phyloP scores from a whole-genome alignment of 305 asterid species.

The Fraxinus platypoda region DNA sequence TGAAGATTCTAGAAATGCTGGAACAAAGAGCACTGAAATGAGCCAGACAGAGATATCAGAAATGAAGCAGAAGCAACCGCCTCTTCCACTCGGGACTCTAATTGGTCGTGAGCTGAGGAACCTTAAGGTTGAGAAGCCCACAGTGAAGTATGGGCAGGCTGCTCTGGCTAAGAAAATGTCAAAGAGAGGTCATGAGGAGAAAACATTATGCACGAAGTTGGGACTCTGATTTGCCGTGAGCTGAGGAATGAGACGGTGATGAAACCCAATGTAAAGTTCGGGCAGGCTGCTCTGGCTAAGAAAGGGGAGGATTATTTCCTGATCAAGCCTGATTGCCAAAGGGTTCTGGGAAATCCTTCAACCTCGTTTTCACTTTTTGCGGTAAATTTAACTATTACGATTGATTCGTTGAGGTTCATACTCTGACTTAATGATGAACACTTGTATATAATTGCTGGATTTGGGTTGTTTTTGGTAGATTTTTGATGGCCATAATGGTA shows the following conservation, averaged over 20 bases:
- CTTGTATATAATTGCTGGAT: slow-evolving; percentile 10
- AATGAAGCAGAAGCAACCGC: slow-evolving; percentile 69
- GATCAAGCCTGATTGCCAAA: slow-evolving; percentile 62
- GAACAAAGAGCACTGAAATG: slow-evolving; percentile 44
- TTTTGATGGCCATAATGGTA: slow-evolving; percentile 98
- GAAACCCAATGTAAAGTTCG: no score
- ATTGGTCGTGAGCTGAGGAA: slow-evolving; percentile 84
- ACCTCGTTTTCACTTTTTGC: slow-evolving; percentile 83
- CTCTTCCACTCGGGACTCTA: slow-evolving; percentile 76
- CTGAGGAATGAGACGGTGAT: no score
- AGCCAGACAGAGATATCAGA: slow-evolving; percentile 49
- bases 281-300: slow-evolving; percentile 84
- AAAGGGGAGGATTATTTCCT: slow-evolving; percentile 94
- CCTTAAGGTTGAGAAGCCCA: slow-evolving; percentile 74
- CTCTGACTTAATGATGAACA: neutral
- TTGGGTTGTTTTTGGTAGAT: slow-evolving; percentile 45
- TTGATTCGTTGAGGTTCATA: slow-evolving; percentile 11
- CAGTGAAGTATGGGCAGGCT: slow-evolving; percentile 72
- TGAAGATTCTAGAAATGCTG: slow-evolving; percentile 40
- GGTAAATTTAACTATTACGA: slow-evolving; percentile 38
- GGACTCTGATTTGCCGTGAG: no score
- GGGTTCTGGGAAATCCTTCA: slow-evolving; percentile 67
- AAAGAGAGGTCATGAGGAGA: no score
- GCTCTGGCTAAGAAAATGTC: slow-evolving; percentile 85
- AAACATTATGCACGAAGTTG: no score